Evolutionary conservation across 176 grass and related monocot species (phyloP).

Genomic region (Oryza punctata): DNA sequence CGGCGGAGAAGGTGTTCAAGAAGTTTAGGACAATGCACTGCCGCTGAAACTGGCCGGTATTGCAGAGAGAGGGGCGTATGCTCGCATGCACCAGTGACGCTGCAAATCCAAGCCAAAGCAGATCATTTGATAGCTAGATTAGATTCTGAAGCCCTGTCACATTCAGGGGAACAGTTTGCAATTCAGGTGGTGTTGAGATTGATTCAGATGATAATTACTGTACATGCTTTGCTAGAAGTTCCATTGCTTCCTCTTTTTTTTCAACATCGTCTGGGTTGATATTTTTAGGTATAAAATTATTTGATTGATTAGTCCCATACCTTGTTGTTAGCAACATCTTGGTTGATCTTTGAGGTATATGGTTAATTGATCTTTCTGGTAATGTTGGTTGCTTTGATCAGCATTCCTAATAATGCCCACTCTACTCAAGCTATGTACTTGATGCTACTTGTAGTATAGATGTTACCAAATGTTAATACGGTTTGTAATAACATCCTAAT

Average conservation of each 20-base stretch:
- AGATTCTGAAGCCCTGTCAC: neutral
- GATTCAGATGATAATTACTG: too few relatives aligned
- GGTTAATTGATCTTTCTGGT: neutral
- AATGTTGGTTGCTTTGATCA: neutral
- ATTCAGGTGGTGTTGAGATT: too few relatives aligned
- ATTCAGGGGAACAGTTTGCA: neutral
- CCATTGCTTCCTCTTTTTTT: neutral
- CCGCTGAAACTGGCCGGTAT: neutral
- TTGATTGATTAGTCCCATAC: neutral
- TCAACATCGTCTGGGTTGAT: neutral
- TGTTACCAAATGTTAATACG: neutral
- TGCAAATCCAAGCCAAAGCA: neutral
- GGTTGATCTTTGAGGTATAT: too few relatives aligned
- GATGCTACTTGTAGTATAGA: neutral
- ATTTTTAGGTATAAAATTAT: too few relatives aligned
- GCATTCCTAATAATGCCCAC: neutral
- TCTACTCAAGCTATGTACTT: neutral
- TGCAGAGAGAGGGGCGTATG: neutral
- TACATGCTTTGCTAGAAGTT: neutral
- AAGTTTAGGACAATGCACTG: neutral
- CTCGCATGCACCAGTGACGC: neutral
- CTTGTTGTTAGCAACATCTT: too few relatives aligned
- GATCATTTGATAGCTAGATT: neutral
- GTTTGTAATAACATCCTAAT: neutral
- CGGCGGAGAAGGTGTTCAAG: neutral